phyloP scores from a whole-genome alignment of 257 asterid genomes.

The Fraxinus quadrangulata region DNA sequence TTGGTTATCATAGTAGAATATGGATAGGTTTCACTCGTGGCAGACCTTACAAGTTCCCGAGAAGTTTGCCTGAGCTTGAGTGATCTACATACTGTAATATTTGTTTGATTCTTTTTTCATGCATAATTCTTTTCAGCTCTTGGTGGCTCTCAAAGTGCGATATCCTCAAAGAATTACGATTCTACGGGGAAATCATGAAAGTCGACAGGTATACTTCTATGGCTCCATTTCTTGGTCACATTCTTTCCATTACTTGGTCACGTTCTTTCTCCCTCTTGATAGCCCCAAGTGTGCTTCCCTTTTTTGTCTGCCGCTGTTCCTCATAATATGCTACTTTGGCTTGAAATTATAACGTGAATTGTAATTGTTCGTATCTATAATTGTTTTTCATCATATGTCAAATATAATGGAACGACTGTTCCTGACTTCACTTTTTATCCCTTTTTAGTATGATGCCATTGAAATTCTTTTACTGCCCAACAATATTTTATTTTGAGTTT shows the following conservation, averaged over 20 bases:
- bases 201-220: conserved; percentile 51
- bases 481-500: neutral
- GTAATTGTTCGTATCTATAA: neutral
- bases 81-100: neutral
- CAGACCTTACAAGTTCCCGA: neutral
- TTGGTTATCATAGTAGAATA: neutral
- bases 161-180: conserved; percentile 51
- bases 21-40: neutral
- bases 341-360: no score
- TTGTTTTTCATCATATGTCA: neutral
- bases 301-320: neutral
- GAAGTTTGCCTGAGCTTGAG: neutral
- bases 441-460: no score
- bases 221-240: neutral
- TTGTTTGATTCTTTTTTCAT: no score
- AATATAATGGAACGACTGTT: neutral
- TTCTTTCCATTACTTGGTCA: no score
- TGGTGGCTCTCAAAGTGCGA: conserved; percentile 54
- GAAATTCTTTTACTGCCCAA: no score
- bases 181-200: conserved; percentile 82
- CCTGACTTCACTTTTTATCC: neutral
- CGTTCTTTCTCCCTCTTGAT: neutral
- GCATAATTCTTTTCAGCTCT: conserved; percentile 35
- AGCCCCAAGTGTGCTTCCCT: neutral
- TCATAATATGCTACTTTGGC: neutral